Conservation (phyloP, 345 rosid genomes). For the Excoecaria agallocha region DNA sequence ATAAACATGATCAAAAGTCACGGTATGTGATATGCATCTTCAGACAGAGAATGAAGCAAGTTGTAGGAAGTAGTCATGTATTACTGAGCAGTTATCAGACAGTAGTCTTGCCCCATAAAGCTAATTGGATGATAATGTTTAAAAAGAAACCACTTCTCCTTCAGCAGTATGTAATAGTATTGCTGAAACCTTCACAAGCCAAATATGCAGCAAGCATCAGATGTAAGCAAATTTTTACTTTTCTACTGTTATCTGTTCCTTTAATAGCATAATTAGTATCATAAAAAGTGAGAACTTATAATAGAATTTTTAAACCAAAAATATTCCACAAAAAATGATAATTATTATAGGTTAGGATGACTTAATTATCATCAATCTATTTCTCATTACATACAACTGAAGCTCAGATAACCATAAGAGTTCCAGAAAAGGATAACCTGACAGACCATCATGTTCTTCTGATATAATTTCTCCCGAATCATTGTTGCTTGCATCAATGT, state of each 20-base stretch:
- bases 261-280: neutral
- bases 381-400: neutral
- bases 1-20: neutral
- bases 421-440: neutral
- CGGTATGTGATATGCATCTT: neutral
- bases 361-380: neutral
- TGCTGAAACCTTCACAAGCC: neutral
- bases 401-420: constrained; percentile 1
- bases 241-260: neutral
- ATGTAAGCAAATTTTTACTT: neutral
- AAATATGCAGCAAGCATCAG: neutral
- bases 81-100: neutral
- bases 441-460: constrained; percentile 40
- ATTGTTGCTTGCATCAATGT: constrained; percentile 27
- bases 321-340: neutral
- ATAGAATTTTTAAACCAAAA: neutral
- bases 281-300: neutral
- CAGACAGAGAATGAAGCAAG: neutral
- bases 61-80: neutral
- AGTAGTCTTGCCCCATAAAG: neutral
- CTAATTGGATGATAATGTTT: neutral
- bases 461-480: constrained; percentile 15
- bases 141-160: neutral
- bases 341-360: neutral
- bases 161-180: neutral